Percentiles rank a stretch among this genome's conserved stretches.
These are phyloP conservation scores for Globisporangium alternatum DNA, from an alignment of 352 stramenopile species.

Conservation along the genomic window DNA sequence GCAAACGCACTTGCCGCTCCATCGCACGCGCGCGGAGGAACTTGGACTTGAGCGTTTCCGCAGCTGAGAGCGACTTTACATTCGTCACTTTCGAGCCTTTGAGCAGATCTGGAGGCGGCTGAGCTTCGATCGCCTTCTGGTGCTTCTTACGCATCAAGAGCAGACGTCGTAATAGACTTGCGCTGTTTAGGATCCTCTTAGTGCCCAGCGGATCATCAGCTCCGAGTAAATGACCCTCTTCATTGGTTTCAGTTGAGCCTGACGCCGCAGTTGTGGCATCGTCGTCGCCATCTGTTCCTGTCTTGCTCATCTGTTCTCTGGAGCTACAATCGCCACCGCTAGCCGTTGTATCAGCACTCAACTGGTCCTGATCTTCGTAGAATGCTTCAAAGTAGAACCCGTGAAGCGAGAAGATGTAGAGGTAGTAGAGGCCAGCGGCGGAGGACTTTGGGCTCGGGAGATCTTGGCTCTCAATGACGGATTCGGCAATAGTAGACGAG, in stretches of 20 bases:
- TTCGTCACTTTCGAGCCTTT: slow-evolving; percentile 30
- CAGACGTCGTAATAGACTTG: slow-evolving; percentile 32
- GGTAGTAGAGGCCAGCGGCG: slow-evolving; percentile 22
- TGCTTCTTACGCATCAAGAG: slow-evolving; percentile 39
- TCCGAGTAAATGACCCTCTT: neutral
- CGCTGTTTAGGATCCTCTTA: slow-evolving; percentile 13
- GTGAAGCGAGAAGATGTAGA: slow-evolving; percentile 38
- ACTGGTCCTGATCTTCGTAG: slow-evolving; percentile 19
- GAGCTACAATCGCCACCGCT: neutral
- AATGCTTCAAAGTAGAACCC: slow-evolving; percentile 35
- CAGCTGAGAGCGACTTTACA: slow-evolving; percentile 28
- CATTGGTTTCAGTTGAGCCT: neutral
- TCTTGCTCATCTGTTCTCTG: neutral
- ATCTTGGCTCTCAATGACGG: neutral
- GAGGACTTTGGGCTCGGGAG: neutral
- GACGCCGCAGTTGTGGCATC: neutral
- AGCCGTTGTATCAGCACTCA: neutral
- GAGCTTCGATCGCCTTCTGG: slow-evolving; percentile 17
- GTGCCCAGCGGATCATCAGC: neutral
- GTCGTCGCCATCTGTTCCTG: neutral
- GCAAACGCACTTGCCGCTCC: slow-evolving; percentile 23
- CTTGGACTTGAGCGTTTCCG: slow-evolving; percentile 44
- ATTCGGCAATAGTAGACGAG: neutral
- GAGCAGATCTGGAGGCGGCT: slow-evolving; percentile 33
- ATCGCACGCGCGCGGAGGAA: slow-evolving; percentile 38